phyloP scores from a whole-genome alignment of 208 protist genomes.

The Leptomonas seymouri region DNA sequence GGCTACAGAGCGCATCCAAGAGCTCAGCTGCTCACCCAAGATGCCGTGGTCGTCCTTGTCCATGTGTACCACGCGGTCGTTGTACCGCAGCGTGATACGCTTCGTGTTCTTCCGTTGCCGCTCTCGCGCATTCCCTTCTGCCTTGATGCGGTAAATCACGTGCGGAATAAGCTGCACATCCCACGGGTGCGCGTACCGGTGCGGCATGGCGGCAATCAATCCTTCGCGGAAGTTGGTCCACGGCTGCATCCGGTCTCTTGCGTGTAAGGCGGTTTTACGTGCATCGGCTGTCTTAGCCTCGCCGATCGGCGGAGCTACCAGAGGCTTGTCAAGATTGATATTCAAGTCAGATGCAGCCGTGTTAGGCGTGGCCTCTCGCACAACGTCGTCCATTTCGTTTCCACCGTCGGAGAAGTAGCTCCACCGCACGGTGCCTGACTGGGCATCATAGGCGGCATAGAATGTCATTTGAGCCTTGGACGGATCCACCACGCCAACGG shows the following conservation, averaged over 20 bases:
- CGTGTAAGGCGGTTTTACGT: slow-evolving; percentile 5
- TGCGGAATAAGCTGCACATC: slow-evolving; percentile 72
- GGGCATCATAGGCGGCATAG: slow-evolving; percentile 77
- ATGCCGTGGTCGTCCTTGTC: slow-evolving; percentile 72
- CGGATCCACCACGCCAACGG: slow-evolving; percentile 37
- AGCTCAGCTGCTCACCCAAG: slow-evolving; percentile 59
- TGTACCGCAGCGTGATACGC: slow-evolving; percentile 56
- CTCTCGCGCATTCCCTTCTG: slow-evolving; percentile 19
- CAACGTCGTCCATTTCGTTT: slow-evolving; percentile 65
- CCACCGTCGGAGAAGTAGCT: slow-evolving; percentile 71
- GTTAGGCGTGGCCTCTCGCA: slow-evolving; percentile 40
- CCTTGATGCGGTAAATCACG: slow-evolving; percentile 69
- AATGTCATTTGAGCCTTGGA: slow-evolving; percentile 43
- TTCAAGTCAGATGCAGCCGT: background rate
- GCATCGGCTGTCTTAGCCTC: background rate
- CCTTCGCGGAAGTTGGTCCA: slow-evolving; percentile 83
- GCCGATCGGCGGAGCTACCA: slow-evolving; percentile 8
- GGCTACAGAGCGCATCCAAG: background rate
- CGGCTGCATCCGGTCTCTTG: slow-evolving; percentile 51
- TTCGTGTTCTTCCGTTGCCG: slow-evolving; percentile 23
- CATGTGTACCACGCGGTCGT: slow-evolving; percentile 70
- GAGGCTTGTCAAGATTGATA: slow-evolving; percentile 8
- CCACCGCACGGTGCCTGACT: slow-evolving; percentile 73
- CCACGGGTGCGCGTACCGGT: slow-evolving; percentile 86
- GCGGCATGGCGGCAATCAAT: slow-evolving; percentile 78